These are phyloP conservation scores for Alternaria sp. DNA, from an alignment of 2,329 filamentous ascomycete genomes.

Conservation along the genomic window DNA sequence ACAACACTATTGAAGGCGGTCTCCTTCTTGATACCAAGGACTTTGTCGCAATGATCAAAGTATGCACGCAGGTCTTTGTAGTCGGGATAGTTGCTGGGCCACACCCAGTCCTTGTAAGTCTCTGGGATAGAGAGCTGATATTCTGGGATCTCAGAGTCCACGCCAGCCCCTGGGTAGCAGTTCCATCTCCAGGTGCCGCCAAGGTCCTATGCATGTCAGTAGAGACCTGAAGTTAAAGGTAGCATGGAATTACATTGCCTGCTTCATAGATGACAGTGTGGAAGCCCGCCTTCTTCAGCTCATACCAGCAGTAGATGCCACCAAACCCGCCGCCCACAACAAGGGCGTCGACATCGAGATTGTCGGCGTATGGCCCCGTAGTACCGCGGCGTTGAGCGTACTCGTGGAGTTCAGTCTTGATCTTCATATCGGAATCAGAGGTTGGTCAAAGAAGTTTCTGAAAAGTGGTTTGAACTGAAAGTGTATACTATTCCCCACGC, in stretches of 20 bases:
- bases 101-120: conserved; percentile 60
- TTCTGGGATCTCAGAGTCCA: conserved; percentile 53
- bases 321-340: conserved; percentile 46
- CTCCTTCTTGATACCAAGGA: conserved; percentile 62
- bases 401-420: conserved; percentile 9
- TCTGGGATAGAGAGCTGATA: conserved; percentile 55
- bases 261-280: conserved; percentile 19
- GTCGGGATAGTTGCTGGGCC: conserved; percentile 58
- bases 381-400: not conserved
- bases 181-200: not conserved
- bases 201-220: not conserved
- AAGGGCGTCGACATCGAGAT: conserved; percentile 42
- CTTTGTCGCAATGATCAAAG: conserved; percentile 65
- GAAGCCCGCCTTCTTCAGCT: not conserved
- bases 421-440: not conserved
- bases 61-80: conserved; percentile 61
- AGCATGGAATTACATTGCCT: not conserved
- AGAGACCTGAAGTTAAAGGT: not conserved
- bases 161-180: conserved; percentile 46
- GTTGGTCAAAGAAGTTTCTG: not conserved
- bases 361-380: conserved; percentile 20
- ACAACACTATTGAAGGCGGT: conserved; percentile 62
- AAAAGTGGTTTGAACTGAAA: not conserved
- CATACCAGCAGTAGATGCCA: conserved; percentile 42
- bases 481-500: not conserved